These are phyloP conservation scores for Rhizopogon rudus DNA, from an alignment of 768 basidiomycete genomes.

Conservation along the genomic window DNA sequence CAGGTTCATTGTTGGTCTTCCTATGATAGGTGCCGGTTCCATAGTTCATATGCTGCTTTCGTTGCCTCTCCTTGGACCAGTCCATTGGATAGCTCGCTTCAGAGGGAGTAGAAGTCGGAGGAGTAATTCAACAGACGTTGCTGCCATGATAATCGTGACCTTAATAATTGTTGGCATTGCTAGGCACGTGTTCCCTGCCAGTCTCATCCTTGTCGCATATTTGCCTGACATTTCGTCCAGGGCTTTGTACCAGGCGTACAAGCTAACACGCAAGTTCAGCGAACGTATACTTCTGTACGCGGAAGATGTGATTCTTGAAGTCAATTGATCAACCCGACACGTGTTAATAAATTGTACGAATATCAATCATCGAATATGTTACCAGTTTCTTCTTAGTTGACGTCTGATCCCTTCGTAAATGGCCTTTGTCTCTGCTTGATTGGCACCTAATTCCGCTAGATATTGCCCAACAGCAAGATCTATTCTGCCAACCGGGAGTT, in stretches of 20 bases:
- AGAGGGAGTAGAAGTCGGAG: slow-evolving; percentile 50
- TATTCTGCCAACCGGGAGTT: slow-evolving; percentile 76
- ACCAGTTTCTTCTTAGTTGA: slow-evolving; percentile 70
- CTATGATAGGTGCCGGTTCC: slow-evolving; percentile 73
- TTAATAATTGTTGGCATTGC: slow-evolving; percentile 58
- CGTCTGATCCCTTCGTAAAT: slow-evolving; percentile 70
- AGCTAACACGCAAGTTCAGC: slow-evolving; percentile 52
- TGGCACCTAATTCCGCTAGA: slow-evolving; percentile 60
- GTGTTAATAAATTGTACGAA: not conserved
- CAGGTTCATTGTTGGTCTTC: slow-evolving; percentile 74
- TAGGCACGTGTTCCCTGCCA: slow-evolving; percentile 39
- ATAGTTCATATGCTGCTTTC: slow-evolving; percentile 69
- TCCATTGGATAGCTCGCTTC: slow-evolving; percentile 68
- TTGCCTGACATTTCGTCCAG: slow-evolving; percentile 31
- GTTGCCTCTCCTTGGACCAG: slow-evolving; percentile 56
- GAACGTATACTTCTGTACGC: slow-evolving; percentile 63
- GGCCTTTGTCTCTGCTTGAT: slow-evolving; percentile 55
- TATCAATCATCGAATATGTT: slow-evolving; percentile 6
- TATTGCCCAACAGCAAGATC: slow-evolving; percentile 73
- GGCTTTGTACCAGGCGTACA: slow-evolving; percentile 67
- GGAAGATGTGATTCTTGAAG: slow-evolving; percentile 79
- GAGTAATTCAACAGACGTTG: slow-evolving; percentile 55
- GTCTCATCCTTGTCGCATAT: not conserved
- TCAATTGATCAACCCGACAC: slow-evolving; percentile 34
- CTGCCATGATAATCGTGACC: slow-evolving; percentile 58